Base-by-base conservation (phyloP, 75 land plant genomes). In the Cupressus sempervirens region DNA sequence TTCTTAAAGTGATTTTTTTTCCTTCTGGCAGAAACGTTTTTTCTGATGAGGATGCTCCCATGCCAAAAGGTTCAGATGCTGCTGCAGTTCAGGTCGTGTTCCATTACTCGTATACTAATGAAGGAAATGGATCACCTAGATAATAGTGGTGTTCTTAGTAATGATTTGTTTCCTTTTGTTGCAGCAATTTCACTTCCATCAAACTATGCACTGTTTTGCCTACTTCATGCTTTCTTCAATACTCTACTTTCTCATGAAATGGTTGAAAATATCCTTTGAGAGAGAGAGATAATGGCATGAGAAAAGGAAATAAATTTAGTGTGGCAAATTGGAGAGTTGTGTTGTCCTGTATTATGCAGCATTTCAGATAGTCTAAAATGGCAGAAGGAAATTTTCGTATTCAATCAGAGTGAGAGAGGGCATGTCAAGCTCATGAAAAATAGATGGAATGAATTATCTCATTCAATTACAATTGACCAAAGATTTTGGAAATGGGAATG, bases 1-100 rank as follows among this genome's bases (percentile, higher is more conserved):
- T 62, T 58, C 65, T 20, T 62, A 23, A 62, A 62, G 23, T 56
- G 6, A 20, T 62, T 0, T 5, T 3, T 62, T 62, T 62, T n/a
- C n/a, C n/a, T n/a, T 23, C 67, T 62, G 65, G 26, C 67, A 62
- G 67, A 62, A 62, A 62, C 23, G 23, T 62, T 62, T 62, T 62
- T 62, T 62, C 67, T 62, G 67, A 62, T 4, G 67, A 62, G 92
- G 95, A 94, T 83, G 53, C 91, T n/a, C 88, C 92, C 40, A 92
- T 91, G 87, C 91, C 93, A 58, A 85, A 84, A 80, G 96, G 87
- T 83, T 87, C 87, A 84, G 91, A 87, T 84, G 83, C 84, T 54
- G 86, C 85, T 73, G 84, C 91, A 36, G 93, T 93, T 32, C 93
- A 98, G 97, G 99, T 91, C 67, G 4, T 62, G 30, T 73, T n/a